Evolutionary conservation across 225 moss, liverwort and hornwort species (phyloP).

Genomic region (Pleurozium schreberi): DNA sequence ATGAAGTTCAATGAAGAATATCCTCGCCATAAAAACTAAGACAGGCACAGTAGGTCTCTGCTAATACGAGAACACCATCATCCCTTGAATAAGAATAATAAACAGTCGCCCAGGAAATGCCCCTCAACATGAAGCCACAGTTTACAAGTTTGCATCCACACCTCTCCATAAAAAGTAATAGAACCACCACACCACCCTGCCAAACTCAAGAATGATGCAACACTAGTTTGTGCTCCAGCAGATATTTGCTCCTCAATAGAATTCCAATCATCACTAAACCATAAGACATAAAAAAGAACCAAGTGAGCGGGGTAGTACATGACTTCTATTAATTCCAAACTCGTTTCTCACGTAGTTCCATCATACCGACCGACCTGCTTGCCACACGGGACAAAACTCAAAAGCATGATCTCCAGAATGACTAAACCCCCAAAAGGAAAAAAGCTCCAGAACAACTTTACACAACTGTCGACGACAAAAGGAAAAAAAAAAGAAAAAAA

Average conservation of each 20-base stretch:
- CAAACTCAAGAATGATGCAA: neutral
- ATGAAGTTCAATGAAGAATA: neutral
- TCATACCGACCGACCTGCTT: neutral
- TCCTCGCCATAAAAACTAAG: neutral
- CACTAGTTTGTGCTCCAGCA: neutral
- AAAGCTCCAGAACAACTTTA: constrained; percentile 3
- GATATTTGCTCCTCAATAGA: neutral
- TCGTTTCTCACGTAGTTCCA: constrained; percentile 7
- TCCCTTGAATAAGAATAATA: neutral
- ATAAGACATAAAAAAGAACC: neutral
- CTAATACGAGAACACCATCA: neutral
- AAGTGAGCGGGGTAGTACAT: constrained; percentile 1
- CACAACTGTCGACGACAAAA: constrained; percentile 4
- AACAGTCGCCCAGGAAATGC: neutral
- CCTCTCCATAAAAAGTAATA: neutral
- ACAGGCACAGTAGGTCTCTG: neutral
- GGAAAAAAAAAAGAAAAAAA: too few relatives aligned
- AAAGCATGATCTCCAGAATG: constrained; percentile 8
- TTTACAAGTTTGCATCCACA: neutral
- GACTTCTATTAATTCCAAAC: constrained; percentile 7
- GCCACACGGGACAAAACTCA: constrained; percentile 15
- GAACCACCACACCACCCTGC: neutral
- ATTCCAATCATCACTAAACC: neutral
- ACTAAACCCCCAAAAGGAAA: neutral
- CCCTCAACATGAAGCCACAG: neutral